Base-by-base conservation (phyloP, 129 eudicot species). In the Tagetes erecta region DNA sequence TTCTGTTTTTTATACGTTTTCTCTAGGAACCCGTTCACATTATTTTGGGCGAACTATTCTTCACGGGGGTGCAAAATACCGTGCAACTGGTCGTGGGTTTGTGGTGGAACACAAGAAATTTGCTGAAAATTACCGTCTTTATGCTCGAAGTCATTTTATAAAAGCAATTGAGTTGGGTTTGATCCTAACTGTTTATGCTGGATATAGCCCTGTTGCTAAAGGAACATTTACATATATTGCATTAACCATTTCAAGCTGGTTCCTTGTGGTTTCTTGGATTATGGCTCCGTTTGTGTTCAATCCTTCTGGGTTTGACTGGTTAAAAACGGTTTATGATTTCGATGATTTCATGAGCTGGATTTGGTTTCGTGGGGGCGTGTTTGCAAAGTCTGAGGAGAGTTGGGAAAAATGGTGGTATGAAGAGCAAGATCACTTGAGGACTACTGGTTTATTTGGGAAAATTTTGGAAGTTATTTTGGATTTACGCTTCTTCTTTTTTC, bases 71-170 rank as follows among this genome's bases (percentile, higher is more conserved):
- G 98, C 98, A n/a, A 93, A 93, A 76, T 93, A 93, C 75, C 82
- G 98, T 50, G 98, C 96, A 27, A 93, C 98, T 13, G 98, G 98
- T n/a, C 98, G 98, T 68, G 98, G 98, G 58, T 93, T 93, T 83
- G 97, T 93, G n/a, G 98, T 93, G 72, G 85, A 93, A 77, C 98
- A 93, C 68, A 93, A 90, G 84, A 74, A 84, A 38, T 93, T 93
- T 80, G 85, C 95, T n/a, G 97, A 93, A 76, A 93, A 86, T 55
- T 93, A 93, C 59, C 76, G 98, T 53, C 76, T 93, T 30, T 93
- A 80, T 76, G 96, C 98, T 31, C 97, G 97, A 36, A 93, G 98
- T 27, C 98, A 93, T 75, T 93, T 93, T 75, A 85, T 90, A 57
- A 93, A 93, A 84, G 98, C 91, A 10, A 90, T 93, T 70, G 98